Evolutionary conservation across 352 stramenopile genomes (phyloP), one percentile per base, ranked within the genome.

Genomic region (Peronospora destructor): DNA sequence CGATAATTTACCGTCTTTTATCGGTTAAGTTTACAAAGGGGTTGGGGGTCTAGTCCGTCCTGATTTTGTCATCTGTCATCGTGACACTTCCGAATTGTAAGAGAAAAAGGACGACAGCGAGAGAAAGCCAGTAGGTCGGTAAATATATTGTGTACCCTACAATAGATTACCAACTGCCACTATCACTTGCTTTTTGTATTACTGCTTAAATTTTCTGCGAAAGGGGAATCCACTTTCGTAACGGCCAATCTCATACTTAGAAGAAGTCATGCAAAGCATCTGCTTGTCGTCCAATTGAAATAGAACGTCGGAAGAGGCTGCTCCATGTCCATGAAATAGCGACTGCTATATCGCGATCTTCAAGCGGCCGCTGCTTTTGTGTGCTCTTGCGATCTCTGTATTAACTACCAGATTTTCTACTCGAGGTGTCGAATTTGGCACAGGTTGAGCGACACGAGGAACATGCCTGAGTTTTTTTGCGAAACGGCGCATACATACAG

Each of bases 251-350:
- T 13, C 33, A 43, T 61, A 56, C 38, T 56, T 7, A 33, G 11
- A n/a, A 10, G 29, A 49, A 63, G 49, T 48, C 33, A 47, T 29
- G 17, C 29, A 19, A n/a, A 32, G 28, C 40, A 50, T 45, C 33
- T 46, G 32, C 37, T n/a, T 14, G 42, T 65, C 54, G 54, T 55
- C 49, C 10, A 6, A 38, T 68, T 65, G 60, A 41, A 53, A 14
- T 33, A 49, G 23, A 25, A 63, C 49, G 56, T 65, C 60, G 60
- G 55, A 68, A 68, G n/a, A n/a, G n/a, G n/a, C n/a, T n/a, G n/a
- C n/a, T n/a, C n/a, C n/a, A n/a, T n/a, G n/a, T n/a, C n/a, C n/a
- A n/a, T n/a, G n/a, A n/a, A n/a, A n/a, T n/a, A n/a, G n/a, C n/a
- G n/a, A n/a, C n/a, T n/a, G n/a, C n/a, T n/a, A n/a, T n/a, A n/a